Evolutionary conservation across 2,329 filamentous ascomycete genomes (phyloP), one percentile per base, ranked within the genome.

Genomic region (Talaromyces piceae): DNA sequence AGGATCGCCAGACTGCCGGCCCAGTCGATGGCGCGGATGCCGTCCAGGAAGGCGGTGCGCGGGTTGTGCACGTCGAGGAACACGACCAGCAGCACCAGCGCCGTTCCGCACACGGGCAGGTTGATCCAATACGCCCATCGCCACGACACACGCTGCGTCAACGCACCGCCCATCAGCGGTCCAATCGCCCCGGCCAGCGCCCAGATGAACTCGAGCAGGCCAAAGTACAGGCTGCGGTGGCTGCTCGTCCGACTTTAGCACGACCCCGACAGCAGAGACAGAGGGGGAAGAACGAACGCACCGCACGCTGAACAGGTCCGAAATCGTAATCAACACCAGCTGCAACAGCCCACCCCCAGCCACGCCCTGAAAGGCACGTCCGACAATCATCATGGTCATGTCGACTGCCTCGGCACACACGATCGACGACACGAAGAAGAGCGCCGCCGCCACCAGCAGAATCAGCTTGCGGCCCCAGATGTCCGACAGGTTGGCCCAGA

Each of bases 401-500:
- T 66, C 71, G 2, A 63, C 57, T 3, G 73, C 72, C 4, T 70
- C 62, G 0, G 75, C 78, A 48, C 77, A 78, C 0, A 81, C 57
- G 18, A 79, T 71, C 3, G 73, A 77, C 9, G 73, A 72, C 2
- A 61, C 63, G 3, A 77, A 71, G 58, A 81, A 82, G 16, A 77
- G 62, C 0, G 63, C 67, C 1, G 77, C 70, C 0, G 76, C 74
- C 2, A 64, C 56, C 8, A 82, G 62, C 3, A 81, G 59, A 30
- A 80, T 77, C 2, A 71, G 67, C 56, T 81, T 81, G 1, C 79
- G 71, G 13, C 78, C 78, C 74, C 77, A 81, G 30, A 81, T 81
- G 56, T 82, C 78, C 3, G 71, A 75, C 1, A 79, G 58, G 47
- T 79, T 80, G 3, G 83, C 84, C 86, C 86, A 90, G n/a, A 85